Evolutionary conservation across 2,329 filamentous ascomycete species (phyloP), one percentile per base, ranked within the genome.

Genomic region (Neurospora crassa): DNA sequence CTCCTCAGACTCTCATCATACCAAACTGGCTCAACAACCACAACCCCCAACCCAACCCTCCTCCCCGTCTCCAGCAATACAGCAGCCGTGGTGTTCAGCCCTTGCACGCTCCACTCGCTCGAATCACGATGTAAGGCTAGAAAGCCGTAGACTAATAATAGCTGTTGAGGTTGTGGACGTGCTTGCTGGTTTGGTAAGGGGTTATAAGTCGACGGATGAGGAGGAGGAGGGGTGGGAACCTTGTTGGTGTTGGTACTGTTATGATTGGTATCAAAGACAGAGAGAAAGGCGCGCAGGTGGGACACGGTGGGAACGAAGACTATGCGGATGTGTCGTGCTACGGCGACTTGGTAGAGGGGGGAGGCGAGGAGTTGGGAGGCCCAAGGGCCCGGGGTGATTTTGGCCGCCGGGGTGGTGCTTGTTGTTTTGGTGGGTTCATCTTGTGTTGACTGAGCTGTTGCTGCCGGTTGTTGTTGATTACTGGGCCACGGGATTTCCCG

Each of bases 91-190:
- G 85, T 84, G 24, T 87, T 85, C 14, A 94, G 79, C 0, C 91
- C 92, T 79, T 94, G 92, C 0, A 89, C 91, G 69, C 90, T 93
- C 87, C 91, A 94, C 72, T 92, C 90, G 73, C 89, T 89, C 0
- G 90, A 91, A 70, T 87, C 84, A 34, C 87, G 85, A 78, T 94
- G 92, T 59, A 92, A 79, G 24, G 85, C 82, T 18, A 94, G 77
- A 59, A 91, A 84, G 69, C 90, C 89, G 75, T 92, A 91, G 1
- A 92, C 80, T 1, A 92, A 78, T 3, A 93, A 80, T 20, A 7
- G 20, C 29, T 29, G 11, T 29, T 84, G 78, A 0, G 86, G 84
- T 24, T 42, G 41, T 42, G 41, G 41, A 42, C 73, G 70, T 34
- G 73, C 69, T 40, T 69, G 67, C 16, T 71, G 70, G 40, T 69